Evolutionary conservation across 208 protist genomes (phyloP), one percentile per base, ranked within the genome.

Genomic region (Endotrypanum monterogeii): DNA sequence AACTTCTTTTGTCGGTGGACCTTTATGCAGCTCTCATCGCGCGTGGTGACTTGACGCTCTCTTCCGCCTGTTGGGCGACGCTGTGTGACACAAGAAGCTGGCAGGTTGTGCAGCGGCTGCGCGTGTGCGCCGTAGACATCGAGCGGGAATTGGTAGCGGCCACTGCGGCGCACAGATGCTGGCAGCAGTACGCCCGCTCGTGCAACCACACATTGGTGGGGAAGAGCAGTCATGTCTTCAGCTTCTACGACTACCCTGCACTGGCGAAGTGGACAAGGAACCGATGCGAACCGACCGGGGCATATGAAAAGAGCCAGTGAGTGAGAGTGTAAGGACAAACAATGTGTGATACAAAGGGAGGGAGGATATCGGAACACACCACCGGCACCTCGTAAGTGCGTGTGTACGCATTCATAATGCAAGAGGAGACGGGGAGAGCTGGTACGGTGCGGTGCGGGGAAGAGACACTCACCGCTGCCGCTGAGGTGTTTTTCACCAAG

Each of bases 111-210:
- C 71, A 86, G 46, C 61, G 80, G 48, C 67, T 84, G 25, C 82
- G 85, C 39, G 30, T 71, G 30, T 80, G 82, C 50, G 76, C 90
- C 8, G 39, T 86, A 16, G 83, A 78, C n/a, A 86, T 91, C 35
- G 87, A 96, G 72, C 78, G 78, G 16, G 89, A 96, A 48, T 35
- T 96, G 28, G 20, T 86, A n/a, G 89, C 87, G 18, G 83, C 84
- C 23, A 73, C 84, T 39, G 73, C 62, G 32, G 88, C 91, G 35
- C 89, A 93, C 62, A 55, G 76, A 50, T 46, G 44, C 28, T 58
- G 88, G 68, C 77, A 84, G n/a, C 62, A 58, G 16, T 63, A 58
- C 37, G 74, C 76, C 2, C 20, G 73, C 18, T 20, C 48, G 28
- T 55, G 48, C 16, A 72, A 79, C 48, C n/a, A 30, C 20, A 87